These are phyloP conservation scores for Fusarium floridanum DNA, from an alignment of 2,329 filamentous ascomycete genomes.

Conservation along the genomic window DNA sequence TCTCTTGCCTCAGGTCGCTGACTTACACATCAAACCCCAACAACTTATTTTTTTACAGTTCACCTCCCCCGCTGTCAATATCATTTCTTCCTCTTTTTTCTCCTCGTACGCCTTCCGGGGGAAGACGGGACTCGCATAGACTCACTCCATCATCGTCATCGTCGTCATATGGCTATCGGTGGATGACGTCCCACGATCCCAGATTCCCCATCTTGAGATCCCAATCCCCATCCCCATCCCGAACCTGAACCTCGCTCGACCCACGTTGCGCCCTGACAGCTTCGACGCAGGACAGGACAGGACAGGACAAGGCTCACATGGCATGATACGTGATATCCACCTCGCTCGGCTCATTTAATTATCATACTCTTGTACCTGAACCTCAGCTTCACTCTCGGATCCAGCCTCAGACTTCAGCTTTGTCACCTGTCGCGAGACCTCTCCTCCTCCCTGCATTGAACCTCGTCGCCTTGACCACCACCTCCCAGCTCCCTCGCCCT, in stretches of 20 bases:
- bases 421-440: not conserved
- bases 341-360: constrained; percentile 27
- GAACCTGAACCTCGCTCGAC: constrained; percentile 29
- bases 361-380: constrained; percentile 3
- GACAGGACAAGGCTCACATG: constrained; percentile 23
- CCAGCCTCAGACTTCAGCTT: not conserved
- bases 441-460: constrained; percentile 26
- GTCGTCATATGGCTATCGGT: constrained; percentile 40
- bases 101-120: not conserved
- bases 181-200: constrained; percentile 47
- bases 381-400: not conserved
- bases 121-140: constrained; percentile 29
- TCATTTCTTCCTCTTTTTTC: not conserved
- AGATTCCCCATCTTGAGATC: constrained; percentile 42
- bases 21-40: constrained; percentile 11
- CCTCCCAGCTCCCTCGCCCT: constrained; percentile 7
- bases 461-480: constrained; percentile 1
- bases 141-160: constrained; percentile 34
- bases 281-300: not conserved
- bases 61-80: not conserved
- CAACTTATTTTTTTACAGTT: not conserved
- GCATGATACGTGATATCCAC: constrained; percentile 45
- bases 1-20: constrained; percentile 1
- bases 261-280: constrained; percentile 39
- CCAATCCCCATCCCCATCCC: constrained; percentile 18